Evolutionary conservation across 495 filamentous ascomycete species (phyloP).

Genomic region (Sporormia fimetaria): DNA sequence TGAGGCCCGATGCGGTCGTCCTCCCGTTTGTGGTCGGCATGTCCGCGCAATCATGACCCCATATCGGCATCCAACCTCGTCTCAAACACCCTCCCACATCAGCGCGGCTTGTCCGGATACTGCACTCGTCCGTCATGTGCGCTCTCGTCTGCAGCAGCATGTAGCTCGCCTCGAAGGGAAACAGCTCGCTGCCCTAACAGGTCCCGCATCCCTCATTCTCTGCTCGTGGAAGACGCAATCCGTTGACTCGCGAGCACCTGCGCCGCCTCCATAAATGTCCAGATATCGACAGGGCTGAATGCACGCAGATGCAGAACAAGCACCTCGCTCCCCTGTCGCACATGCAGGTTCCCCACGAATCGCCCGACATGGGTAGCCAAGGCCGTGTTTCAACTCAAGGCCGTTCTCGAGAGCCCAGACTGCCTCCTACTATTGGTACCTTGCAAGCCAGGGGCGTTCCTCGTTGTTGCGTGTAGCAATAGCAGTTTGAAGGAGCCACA

Average conservation of each 20-base stretch:
- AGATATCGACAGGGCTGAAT: constrained; percentile 18
- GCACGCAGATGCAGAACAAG: constrained; percentile 12
- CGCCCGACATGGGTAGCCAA: constrained; percentile 24
- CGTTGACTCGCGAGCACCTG: constrained; percentile 17
- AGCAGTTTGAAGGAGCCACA: constrained; percentile 27
- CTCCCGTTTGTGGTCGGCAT: too few relatives aligned
- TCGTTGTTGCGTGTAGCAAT: constrained; percentile 25
- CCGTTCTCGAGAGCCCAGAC: constrained; percentile 25
- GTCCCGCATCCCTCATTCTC: not conserved
- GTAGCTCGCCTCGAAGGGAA: constrained; percentile 3
- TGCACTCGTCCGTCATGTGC: constrained; percentile 13
- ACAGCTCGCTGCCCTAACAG: constrained; percentile 2
- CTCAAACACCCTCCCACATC: not conserved
- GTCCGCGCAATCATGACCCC: too few relatives aligned
- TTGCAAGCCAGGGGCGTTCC: constrained; percentile 14
- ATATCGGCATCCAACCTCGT: too few relatives aligned
- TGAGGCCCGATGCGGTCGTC: too few relatives aligned
- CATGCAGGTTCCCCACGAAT: constrained; percentile 28
- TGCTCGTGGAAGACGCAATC: constrained; percentile 1
- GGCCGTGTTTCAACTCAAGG: constrained; percentile 24
- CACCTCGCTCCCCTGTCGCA: constrained; percentile 13
- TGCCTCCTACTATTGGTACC: constrained; percentile 24
- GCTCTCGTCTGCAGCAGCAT: not conserved
- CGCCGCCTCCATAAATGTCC: constrained; percentile 21
- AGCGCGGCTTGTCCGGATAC: not conserved